Evolutionary conservation across 164 flowering plant species (phyloP).

Genomic region (Aristolochia fimbriata): DNA sequence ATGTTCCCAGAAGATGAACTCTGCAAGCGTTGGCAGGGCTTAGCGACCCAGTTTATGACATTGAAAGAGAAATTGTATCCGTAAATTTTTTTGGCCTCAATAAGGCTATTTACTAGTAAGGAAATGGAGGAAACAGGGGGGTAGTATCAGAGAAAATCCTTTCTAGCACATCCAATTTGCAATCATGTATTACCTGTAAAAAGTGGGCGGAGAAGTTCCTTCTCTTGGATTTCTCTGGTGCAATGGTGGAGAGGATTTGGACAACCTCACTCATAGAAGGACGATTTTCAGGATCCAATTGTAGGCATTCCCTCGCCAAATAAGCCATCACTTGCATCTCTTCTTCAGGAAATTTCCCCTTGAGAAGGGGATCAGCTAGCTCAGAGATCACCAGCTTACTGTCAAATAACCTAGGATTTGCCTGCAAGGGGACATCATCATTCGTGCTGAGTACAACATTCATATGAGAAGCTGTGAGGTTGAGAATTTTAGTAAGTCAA

Average conservation of each 20-base stretch:
- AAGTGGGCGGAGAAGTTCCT: conserved; percentile 34
- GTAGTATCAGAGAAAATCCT: too few relatives aligned
- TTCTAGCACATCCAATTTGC: too few relatives aligned
- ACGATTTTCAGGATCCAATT: conserved; percentile 82
- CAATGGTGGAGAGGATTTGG: conserved; percentile 80
- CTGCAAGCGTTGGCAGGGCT: conserved; percentile 17
- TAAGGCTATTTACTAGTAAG: background rate
- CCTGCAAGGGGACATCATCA: conserved; percentile 30
- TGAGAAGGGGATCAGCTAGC: conserved; percentile 69
- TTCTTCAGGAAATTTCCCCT: conserved; percentile 66
- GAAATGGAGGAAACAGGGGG: background rate
- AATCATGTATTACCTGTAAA: conserved; percentile 40
- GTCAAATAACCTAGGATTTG: conserved; percentile 64
- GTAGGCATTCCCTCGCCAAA: conserved; percentile 86
- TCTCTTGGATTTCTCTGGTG: conserved; percentile 54
- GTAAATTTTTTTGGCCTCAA: background rate
- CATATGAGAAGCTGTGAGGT: too few relatives aligned
- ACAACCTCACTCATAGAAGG: conserved; percentile 95
- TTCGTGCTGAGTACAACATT: background rate
- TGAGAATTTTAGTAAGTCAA: too few relatives aligned
- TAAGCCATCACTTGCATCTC: conserved; percentile 92
- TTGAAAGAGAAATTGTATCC: background rate
- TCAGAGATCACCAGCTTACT: conserved; percentile 57
- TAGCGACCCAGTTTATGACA: background rate
- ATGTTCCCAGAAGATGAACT: conserved; percentile 16